Evolutionary conservation across 2,329 filamentous ascomycete genomes (phyloP).

Genomic region (Fusarium agapanthi): DNA sequence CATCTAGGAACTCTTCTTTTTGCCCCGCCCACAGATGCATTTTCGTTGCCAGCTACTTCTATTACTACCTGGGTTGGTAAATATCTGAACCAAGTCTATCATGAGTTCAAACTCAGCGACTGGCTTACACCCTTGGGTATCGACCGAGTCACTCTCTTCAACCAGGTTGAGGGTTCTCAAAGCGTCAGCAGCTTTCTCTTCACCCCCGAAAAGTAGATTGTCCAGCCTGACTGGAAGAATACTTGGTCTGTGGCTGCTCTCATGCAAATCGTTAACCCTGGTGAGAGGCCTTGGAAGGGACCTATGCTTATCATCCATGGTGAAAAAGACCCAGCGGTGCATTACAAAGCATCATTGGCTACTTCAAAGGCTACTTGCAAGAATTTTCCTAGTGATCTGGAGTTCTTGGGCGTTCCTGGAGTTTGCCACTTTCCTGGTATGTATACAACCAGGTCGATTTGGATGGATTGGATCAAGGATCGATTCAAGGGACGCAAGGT

Average conservation of each 20-base stretch:
- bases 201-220: not conserved
- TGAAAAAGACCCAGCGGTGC: not conserved
- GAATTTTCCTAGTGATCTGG: not conserved
- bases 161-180: not conserved
- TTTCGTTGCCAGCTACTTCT: not conserved
- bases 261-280: not conserved
- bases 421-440: not conserved
- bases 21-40: not conserved
- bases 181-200: not conserved
- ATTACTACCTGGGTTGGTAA: not conserved
- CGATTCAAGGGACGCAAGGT: not conserved
- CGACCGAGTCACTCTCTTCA: not conserved
- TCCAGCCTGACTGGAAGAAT: not conserved
- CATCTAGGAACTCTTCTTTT: not conserved
- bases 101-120: not conserved
- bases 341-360: not conserved
- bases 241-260: not conserved
- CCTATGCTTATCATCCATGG: not conserved
- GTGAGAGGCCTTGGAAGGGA: not conserved
- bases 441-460: not conserved
- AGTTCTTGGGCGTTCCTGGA: not conserved
- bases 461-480: not conserved
- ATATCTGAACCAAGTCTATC: not conserved
- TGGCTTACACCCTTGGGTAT: not conserved
- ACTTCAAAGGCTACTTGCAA: not conserved